These are phyloP conservation scores for Marsdenia floribunda DNA, from an alignment of 257 asterid species.

Conservation along the genomic window DNA sequence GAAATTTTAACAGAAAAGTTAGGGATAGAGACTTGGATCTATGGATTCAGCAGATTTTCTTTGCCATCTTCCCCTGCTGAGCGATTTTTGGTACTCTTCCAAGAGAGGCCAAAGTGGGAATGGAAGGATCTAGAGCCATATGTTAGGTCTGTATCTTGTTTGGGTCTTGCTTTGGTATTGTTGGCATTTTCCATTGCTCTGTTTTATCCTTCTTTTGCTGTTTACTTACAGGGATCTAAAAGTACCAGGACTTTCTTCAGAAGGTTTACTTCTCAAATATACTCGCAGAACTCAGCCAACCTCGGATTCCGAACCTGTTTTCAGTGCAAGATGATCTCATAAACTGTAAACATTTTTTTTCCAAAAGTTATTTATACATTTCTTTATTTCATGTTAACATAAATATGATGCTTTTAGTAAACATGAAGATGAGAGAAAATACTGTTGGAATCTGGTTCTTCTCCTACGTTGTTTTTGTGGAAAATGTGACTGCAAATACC, in stretches of 20 bases:
- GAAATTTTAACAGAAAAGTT: conserved; percentile 72
- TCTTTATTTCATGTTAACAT: neutral
- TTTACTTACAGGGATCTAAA: conserved; percentile 59
- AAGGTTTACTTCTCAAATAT: conserved; percentile 84
- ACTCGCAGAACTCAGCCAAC: conserved; percentile 76
- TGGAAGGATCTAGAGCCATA: conserved; percentile 88
- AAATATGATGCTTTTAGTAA: neutral
- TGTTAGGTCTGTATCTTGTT: conserved; percentile 45
- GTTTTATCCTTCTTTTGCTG: conserved; percentile 13
- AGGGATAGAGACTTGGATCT: conserved; percentile 67
- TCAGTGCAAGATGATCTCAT: conserved; percentile 58
- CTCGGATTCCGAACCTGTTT: conserved; percentile 65
- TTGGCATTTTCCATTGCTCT: conserved; percentile 7
- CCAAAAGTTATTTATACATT: neutral
- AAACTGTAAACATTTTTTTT: neutral
- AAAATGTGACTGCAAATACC: neutral
- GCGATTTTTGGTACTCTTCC: conserved; percentile 55
- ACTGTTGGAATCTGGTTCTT: neutral
- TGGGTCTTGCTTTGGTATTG: neutral
- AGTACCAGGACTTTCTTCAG: conserved; percentile 88
- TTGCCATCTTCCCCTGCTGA: conserved; percentile 74
- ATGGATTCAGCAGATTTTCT: conserved; percentile 59
- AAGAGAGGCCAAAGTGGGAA: conserved; percentile 74
- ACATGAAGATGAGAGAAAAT: neutral
- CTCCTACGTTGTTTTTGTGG: neutral